Base-by-base conservation (phyloP, 2,329 filamentous ascomycete species). In the Aspergillus cejpii region DNA sequence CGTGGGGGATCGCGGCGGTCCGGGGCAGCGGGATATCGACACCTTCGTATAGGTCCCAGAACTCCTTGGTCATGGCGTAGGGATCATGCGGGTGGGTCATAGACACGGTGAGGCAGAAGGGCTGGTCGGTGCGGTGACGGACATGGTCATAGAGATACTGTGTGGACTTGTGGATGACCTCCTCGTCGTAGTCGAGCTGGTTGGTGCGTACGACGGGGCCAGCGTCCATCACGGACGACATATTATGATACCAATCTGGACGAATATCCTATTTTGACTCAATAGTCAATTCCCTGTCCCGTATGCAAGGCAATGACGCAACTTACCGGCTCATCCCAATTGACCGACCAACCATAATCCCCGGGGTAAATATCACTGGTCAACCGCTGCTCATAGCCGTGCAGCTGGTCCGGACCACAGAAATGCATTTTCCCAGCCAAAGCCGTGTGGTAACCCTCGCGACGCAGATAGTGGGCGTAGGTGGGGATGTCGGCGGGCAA, bases 351-450 rank as follows among this genome's bases (percentile, higher is more conserved):
- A 52, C 90, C 90, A 62, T 92, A 89, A 62, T 96, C 90, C 46
- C 85, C 90, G 1, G 90, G 90, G 67, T 96, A 96, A 62, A 96
- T 95, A 66, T 96, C 90, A 55, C 84, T 87, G n/a, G 90, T 96
- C 59, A 96, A 76, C 45, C 90, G 81, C 60, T 87, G 85, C 73
- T 96, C 90, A 60, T 94, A 96, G 23, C 90, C 90, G 64, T 96
- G 90, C 48, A 96, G 76, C 70, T 96, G 90, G 64, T 96, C 90
- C 0, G 74, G 73, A 26, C 90, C 90, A 43, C 94, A 85, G 64
- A 96, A 96, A 70, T 96, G 90, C 90, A 96, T 96, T 77, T 96
- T 96, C 51, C 90, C 90, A 4, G 90, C 88, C 56, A 96, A 74
- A 5, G 85, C 86, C 10, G 90, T 95, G 69, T 95, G 87, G 61